Percentiles rank a stretch among this genome's conserved stretches.
phyloP scores from a whole-genome alignment of 2,329 filamentous ascomycete species.

The Chaetomiaceae sp. region DNA sequence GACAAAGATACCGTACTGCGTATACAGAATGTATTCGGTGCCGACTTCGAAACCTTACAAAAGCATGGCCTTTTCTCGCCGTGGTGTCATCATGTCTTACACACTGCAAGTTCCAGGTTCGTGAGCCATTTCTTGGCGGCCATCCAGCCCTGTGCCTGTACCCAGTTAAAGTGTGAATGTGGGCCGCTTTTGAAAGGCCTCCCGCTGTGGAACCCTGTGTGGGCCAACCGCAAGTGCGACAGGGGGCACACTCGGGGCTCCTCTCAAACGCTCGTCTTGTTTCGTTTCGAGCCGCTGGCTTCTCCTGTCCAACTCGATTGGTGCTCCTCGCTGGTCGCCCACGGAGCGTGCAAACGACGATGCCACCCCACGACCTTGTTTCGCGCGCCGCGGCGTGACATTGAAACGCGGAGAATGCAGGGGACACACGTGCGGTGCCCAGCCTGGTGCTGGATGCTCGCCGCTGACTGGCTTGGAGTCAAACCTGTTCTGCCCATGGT shows the following conservation, averaged over 20 bases:
- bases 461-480: not conserved
- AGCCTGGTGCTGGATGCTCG: not conserved
- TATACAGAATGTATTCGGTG: no score
- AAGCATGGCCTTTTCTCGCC: no score
- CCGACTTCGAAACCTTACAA: no score
- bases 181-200: no score
- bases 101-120: no score
- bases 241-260: conserved; percentile 11
- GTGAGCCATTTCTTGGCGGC: no score
- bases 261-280: conserved; percentile 18
- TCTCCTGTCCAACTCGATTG: conserved; percentile 13
- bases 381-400: not conserved
- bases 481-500: no score
- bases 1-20: no score
- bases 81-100: no score
- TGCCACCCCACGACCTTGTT: not conserved
- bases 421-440: conserved; percentile 2
- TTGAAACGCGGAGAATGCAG: conserved; percentile 13
- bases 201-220: not conserved
- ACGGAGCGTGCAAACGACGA: not conserved
- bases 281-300: conserved; percentile 18
- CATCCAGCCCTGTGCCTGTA: no score
- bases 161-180: no score
- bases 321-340: not conserved
- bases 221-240: conserved; percentile 9